Evolutionary conservation across 306 rosid genomes (phyloP).

Genomic region (Rosa multiflora): DNA sequence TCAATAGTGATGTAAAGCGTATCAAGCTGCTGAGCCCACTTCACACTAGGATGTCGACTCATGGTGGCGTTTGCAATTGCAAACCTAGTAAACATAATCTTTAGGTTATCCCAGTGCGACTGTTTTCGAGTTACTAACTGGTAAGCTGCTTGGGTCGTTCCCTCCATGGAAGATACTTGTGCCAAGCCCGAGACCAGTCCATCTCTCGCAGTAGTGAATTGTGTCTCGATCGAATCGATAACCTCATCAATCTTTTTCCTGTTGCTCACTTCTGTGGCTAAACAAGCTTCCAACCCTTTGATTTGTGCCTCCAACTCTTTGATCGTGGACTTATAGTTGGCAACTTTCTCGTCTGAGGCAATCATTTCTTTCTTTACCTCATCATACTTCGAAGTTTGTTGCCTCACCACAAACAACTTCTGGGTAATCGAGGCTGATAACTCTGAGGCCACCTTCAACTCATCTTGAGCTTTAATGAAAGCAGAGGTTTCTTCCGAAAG

Average conservation of each 20-base stretch:
- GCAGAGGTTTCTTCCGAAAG: background rate
- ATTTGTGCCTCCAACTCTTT: slow-evolving; percentile 5
- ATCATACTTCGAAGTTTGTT: background rate
- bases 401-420: background rate
- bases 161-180: background rate
- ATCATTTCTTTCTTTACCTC: background rate
- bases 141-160: background rate
- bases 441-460: background rate
- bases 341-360: background rate
- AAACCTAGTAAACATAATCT: background rate
- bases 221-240: background rate
- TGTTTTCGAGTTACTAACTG: background rate
- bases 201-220: background rate
- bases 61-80: background rate
- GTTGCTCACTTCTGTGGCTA: background rate
- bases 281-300: background rate
- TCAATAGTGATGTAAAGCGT: slow-evolving; percentile 55
- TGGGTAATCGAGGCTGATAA: background rate
- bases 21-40: slow-evolving; percentile 76
- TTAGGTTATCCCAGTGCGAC: background rate
- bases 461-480: slow-evolving; percentile 2
- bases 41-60: slow-evolving; percentile 74
- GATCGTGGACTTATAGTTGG: background rate
- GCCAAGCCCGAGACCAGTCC: background rate
- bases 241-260: background rate